A percentile compares a stretch with the other conserved stretches of the same genome.
Conservation (phyloP, 257 asterid species). For the Nicotiana benthamiana region DNA sequence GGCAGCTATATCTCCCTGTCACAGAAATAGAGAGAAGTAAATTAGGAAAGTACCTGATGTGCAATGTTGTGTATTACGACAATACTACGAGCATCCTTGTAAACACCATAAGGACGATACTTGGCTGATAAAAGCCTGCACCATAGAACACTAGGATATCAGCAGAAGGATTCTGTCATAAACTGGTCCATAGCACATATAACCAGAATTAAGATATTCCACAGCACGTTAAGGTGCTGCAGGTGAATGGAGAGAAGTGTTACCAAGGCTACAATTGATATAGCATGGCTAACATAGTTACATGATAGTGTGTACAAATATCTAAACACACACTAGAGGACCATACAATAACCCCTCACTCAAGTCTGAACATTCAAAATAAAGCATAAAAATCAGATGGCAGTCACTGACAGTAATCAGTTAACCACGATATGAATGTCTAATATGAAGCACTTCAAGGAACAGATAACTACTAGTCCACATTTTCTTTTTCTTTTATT, state of each 20-base stretch:
- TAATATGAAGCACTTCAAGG: not conserved
- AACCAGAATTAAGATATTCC: not conserved
- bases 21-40: not conserved
- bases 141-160: not conserved
- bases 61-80: constrained; percentile 87
- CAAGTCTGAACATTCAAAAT: not conserved
- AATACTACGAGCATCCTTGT: constrained; percentile 88
- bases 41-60: constrained; percentile 62
- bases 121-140: constrained; percentile 85
- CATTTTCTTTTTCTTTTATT: not conserved
- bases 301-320: not conserved
- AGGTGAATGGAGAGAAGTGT: not conserved
- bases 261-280: not conserved
- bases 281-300: not conserved
- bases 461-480: not conserved
- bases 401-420: not conserved
- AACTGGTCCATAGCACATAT: constrained; percentile 1
- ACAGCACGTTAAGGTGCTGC: not conserved
- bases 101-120: constrained; percentile 90
- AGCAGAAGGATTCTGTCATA: not conserved
- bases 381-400: not conserved
- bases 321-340: not conserved
- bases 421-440: not conserved
- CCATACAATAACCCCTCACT: not conserved
- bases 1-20: not conserved